Conservation (phyloP, 768 basidiomycete genomes). For the Infundibulicybe gibba region DNA sequence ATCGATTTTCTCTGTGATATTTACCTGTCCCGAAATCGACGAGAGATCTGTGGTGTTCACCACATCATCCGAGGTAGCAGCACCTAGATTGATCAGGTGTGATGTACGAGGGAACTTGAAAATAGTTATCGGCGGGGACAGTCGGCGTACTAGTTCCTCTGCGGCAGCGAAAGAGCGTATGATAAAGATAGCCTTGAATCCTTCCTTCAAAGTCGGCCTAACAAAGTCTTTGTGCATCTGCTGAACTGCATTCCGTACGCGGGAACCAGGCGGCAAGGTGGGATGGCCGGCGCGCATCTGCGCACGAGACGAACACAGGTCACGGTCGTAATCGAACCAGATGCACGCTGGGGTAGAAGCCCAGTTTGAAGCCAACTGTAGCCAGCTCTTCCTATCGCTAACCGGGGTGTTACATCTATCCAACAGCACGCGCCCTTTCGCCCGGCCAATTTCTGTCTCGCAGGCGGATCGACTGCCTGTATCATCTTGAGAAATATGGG, state of each 20-base stretch:
- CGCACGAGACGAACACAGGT: slow-evolving; percentile 49
- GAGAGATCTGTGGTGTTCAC: slow-evolving; percentile 18
- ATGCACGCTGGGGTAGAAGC: slow-evolving; percentile 41
- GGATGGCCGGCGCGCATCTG: slow-evolving; percentile 57
- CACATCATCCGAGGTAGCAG: slow-evolving; percentile 53
- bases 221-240: slow-evolving; percentile 48
- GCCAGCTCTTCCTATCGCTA: slow-evolving; percentile 46
- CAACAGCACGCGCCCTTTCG: slow-evolving; percentile 38
- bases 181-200: slow-evolving; percentile 46
- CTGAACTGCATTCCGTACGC: slow-evolving; percentile 51
- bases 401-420: slow-evolving; percentile 55
- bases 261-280: slow-evolving; percentile 50
- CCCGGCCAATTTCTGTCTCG: slow-evolving; percentile 46
- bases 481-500: slow-evolving; percentile 54
- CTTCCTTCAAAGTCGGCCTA: slow-evolving; percentile 43
- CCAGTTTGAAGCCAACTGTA: slow-evolving; percentile 47
- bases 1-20: slow-evolving; percentile 64
- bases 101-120: slow-evolving; percentile 62
- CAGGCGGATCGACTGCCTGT: slow-evolving; percentile 44
- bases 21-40: slow-evolving; percentile 25
- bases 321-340: slow-evolving; percentile 50
- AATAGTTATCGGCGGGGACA: slow-evolving; percentile 39
- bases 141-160: slow-evolving; percentile 36
- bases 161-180: slow-evolving; percentile 50
- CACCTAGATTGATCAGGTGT: slow-evolving; percentile 56